Evolutionary conservation across 495 filamentous ascomycete genomes (phyloP).

Genomic region (Daldinia childiae): DNA sequence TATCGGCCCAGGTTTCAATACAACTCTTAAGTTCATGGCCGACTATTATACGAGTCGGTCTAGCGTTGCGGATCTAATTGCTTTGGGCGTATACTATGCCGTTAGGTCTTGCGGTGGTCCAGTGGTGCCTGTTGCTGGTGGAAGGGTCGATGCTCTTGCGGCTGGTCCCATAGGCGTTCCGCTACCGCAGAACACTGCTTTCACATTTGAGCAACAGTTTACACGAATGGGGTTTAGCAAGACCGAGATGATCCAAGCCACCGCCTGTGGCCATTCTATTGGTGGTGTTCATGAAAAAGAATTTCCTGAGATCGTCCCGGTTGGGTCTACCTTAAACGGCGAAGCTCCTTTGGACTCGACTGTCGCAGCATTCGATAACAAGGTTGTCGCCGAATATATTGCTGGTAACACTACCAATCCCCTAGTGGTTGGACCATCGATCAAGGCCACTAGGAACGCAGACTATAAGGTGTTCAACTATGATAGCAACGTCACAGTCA

Average conservation of each 20-base stretch:
- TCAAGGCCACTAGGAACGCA: slow-evolving; percentile 54
- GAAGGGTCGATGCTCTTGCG: slow-evolving; percentile 63
- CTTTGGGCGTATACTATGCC: slow-evolving; percentile 65
- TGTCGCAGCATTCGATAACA: slow-evolving; percentile 62
- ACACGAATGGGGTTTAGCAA: slow-evolving; percentile 64
- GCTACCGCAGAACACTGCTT: slow-evolving; percentile 64
- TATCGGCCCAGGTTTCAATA: slow-evolving; percentile 65
- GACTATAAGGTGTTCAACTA: slow-evolving; percentile 66
- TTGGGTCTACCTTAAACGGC: slow-evolving; percentile 57
- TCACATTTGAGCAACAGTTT: slow-evolving; percentile 64
- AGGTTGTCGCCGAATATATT: slow-evolving; percentile 65
- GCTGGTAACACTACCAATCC: slow-evolving; percentile 62
- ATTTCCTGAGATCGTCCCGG: slow-evolving; percentile 64
- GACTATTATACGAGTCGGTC: slow-evolving; percentile 62
- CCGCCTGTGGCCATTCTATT: slow-evolving; percentile 70
- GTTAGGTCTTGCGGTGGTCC: slow-evolving; percentile 69
- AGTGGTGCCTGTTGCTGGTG: slow-evolving; percentile 62
- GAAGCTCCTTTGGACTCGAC: slow-evolving; percentile 57
- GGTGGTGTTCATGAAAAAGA: slow-evolving; percentile 67
- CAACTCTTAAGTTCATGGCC: slow-evolving; percentile 63
- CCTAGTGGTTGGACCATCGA: slow-evolving; percentile 60
- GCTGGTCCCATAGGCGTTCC: slow-evolving; percentile 65
- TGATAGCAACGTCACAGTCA: slow-evolving; percentile 66
- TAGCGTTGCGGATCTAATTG: slow-evolving; percentile 66
- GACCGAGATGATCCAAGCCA: slow-evolving; percentile 67